A percentile compares a stretch with the other conserved stretches of the same genome.
Conservation (phyloP, 106 monocot genomes). For the Phalaenopsis aphrodite region DNA sequence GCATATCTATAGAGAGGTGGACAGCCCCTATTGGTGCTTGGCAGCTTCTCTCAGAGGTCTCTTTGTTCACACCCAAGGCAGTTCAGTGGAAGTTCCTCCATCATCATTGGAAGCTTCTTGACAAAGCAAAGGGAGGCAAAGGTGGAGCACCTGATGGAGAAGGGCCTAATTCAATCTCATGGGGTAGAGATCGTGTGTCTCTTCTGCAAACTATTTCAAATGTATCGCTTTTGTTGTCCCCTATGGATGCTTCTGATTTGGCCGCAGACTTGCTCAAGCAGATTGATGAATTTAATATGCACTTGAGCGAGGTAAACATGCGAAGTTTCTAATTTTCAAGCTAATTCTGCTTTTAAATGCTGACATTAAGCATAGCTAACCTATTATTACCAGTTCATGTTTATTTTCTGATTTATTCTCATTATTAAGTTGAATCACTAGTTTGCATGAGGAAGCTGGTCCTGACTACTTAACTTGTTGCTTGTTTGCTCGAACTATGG, state of each 20-base stretch:
- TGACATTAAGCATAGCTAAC: neutral
- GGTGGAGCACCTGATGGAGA: slow-evolving; percentile 13
- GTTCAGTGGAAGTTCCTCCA: slow-evolving; percentile 85
- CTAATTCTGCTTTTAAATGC: neutral
- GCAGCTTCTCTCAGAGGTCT: slow-evolving; percentile 85
- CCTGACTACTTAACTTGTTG: neutral
- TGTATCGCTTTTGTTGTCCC: slow-evolving; percentile 74
- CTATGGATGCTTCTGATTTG: slow-evolving; percentile 80
- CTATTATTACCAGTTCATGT: neutral
- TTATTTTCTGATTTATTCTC: neutral
- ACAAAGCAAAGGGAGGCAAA: slow-evolving; percentile 33
- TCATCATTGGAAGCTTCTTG: slow-evolving; percentile 93
- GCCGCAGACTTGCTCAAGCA: slow-evolving; percentile 62
- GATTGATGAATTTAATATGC: slow-evolving; percentile 81
- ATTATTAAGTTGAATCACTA: neutral
- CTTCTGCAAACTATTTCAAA: slow-evolving; percentile 77
- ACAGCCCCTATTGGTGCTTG: slow-evolving; percentile 80
- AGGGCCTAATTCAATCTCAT: slow-evolving; percentile 41
- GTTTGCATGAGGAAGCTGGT: neutral
- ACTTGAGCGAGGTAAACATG: slow-evolving; percentile 60
- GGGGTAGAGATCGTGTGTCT: slow-evolving; percentile 82
- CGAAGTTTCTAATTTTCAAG: neutral
- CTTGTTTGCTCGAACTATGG: neutral
- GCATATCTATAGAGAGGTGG: slow-evolving; percentile 67
- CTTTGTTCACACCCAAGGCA: slow-evolving; percentile 61